phyloP scores from a whole-genome alignment of 2,329 filamentous ascomycete genomes.

The Decorospora gaudefroyi region DNA sequence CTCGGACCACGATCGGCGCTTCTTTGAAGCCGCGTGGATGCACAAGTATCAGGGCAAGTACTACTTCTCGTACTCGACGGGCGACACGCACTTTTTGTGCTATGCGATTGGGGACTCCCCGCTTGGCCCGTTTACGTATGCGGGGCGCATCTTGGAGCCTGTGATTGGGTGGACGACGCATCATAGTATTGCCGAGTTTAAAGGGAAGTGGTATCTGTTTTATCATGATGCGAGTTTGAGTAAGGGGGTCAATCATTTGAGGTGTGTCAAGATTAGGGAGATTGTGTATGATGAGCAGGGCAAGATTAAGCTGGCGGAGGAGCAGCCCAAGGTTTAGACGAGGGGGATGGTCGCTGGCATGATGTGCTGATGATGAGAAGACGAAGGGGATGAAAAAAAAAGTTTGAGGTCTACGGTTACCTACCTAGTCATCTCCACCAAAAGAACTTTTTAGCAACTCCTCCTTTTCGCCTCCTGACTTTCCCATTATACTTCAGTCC shows the following conservation, averaged over 20 bases:
- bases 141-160: slow-evolving; percentile 72
- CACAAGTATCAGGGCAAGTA: slow-evolving; percentile 72
- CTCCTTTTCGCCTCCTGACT: background rate
- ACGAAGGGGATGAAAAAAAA: no score
- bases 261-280: slow-evolving; percentile 75
- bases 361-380: no score
- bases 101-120: slow-evolving; percentile 70
- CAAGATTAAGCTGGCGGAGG: slow-evolving; percentile 55
- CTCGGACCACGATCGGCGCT: slow-evolving; percentile 72
- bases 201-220: slow-evolving; percentile 73
- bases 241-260: slow-evolving; percentile 69
- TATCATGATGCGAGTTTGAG: slow-evolving; percentile 75
- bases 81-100: slow-evolving; percentile 74
- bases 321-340: slow-evolving; percentile 34
- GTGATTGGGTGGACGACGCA: slow-evolving; percentile 82
- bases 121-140: slow-evolving; percentile 73
- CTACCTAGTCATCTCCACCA: background rate
- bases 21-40: slow-evolving; percentile 82
- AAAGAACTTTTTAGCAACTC: background rate
- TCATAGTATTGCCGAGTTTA: slow-evolving; percentile 75
- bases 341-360: background rate
- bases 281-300: slow-evolving; percentile 71
- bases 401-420: background rate
- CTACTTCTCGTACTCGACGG: slow-evolving; percentile 79
- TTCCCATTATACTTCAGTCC: no score